phyloP scores from a whole-genome alignment of 345 rosid genomes.

The Leavenworthia alabamica region DNA sequence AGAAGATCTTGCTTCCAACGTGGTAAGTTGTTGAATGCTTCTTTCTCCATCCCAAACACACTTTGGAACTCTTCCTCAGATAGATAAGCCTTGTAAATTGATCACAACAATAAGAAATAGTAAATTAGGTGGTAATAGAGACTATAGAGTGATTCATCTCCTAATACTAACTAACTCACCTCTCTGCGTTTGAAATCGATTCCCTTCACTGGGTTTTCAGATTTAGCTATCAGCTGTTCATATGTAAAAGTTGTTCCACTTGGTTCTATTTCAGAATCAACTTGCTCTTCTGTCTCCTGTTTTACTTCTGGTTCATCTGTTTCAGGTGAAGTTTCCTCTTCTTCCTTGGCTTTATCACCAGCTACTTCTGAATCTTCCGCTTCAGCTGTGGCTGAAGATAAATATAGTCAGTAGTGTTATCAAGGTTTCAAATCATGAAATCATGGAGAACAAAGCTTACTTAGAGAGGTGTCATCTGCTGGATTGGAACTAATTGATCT shows the following conservation, averaged over 20 bases:
- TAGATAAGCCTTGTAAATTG: constrained; percentile 58
- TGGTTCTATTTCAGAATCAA: constrained; percentile 29
- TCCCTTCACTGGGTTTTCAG: constrained; percentile 82
- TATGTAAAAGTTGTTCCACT: constrained; percentile 55
- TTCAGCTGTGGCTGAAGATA: constrained; percentile 32
- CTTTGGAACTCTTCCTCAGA: constrained; percentile 72
- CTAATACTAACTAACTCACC: constrained; percentile 41
- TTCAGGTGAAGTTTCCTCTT: constrained; percentile 34
- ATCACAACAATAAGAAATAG: neutral
- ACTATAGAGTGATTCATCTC: constrained; percentile 1
- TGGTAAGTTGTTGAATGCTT: constrained; percentile 70
- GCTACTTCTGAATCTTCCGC: constrained; percentile 45
- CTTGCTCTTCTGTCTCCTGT: constrained; percentile 31
- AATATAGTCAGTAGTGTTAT: neutral
- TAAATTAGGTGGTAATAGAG: constrained; percentile 3
- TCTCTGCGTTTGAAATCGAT: constrained; percentile 91
- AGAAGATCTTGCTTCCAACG: constrained; percentile 96
- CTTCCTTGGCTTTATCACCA: constrained; percentile 41
- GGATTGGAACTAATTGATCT: constrained; percentile 40
- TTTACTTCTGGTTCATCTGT: constrained; percentile 30
- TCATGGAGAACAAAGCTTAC: constrained; percentile 33
- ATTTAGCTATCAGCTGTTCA: constrained; percentile 75
- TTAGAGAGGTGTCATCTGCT: constrained; percentile 34
- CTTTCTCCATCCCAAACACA: constrained; percentile 68
- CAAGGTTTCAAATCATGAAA: neutral